Evolutionary conservation across 108 stramenopile species (phyloP), one percentile per base, ranked within the genome.

Genomic region (Skeletonema marinoi): DNA sequence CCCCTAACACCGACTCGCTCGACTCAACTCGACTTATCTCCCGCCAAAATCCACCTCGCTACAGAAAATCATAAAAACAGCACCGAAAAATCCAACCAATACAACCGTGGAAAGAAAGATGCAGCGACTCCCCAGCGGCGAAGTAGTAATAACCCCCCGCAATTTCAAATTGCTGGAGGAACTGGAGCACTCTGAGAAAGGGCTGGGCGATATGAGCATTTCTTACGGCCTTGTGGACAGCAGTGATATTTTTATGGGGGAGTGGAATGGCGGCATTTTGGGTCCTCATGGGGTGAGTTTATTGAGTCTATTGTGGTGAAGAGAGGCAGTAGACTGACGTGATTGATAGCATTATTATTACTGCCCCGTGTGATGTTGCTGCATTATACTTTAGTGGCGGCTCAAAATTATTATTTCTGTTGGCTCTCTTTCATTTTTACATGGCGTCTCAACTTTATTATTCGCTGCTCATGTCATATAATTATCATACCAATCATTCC

Each of bases 131-230:
- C 90, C 95, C 65, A 80, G 85, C 35, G 93, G 96, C 56, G 93
- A 95, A 78, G 77, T 81, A 14, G 95, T 96, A n/a, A 96, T 96
- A 68, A 92, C 96, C 19, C 99, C 99, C 46, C 92, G 99, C 36
- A 99, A 99, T 78, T 99, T 99, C 92, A 99, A 98, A 85, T 90
- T 99, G 31, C 90, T 99, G 42, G 98, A 98, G 74, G 98, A 99
- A 94, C 88, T 98, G 38, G 98, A 99, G 75, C 86, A 88, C 48
- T 86, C 84, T 33, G 98, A 99, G 80, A 98, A 98, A 79, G 89
- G 89, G 21, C 77, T 88, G 66, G 93, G 90, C 17, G 97, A 98
- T 61, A 97, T 96, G 96, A 90, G 87, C 86, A 95, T 98, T 38
- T 89, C 89, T 41, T 97, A 94, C 72, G 98, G 98, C 14, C 80